These are phyloP conservation scores for Blastomyces silverae DNA, from an alignment of 2,329 filamentous ascomycete genomes.

Conservation along the genomic window DNA sequence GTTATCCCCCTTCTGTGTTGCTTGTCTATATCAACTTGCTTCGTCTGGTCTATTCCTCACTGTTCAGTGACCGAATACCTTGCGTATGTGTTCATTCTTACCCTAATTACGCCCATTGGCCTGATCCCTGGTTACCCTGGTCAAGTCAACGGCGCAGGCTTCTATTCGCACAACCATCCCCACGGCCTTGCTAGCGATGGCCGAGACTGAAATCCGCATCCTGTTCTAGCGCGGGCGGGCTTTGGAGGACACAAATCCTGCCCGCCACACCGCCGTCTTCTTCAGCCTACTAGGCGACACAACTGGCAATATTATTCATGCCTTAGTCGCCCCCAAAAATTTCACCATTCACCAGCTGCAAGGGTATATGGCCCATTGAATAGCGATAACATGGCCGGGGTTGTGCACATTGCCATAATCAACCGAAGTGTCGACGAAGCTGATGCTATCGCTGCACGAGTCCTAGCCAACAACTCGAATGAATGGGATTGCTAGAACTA, in stretches of 20 bases:
- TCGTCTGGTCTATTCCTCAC: background rate
- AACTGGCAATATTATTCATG: background rate
- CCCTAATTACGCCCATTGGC: background rate
- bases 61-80: background rate
- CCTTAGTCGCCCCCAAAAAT: background rate
- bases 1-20: background rate
- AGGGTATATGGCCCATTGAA: background rate
- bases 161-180: background rate
- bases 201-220: background rate
- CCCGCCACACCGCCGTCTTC: background rate
- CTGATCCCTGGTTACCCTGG: no score
- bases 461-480: background rate
- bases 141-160: background rate
- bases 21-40: slow-evolving; percentile 1
- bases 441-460: background rate
- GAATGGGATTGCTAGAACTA: background rate
- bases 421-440: background rate
- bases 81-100: background rate
- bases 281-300: background rate
- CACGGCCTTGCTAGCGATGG: background rate
- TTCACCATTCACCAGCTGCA: background rate
- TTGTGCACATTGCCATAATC: background rate
- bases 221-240: background rate
- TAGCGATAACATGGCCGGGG: background rate
- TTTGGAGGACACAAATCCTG: background rate